Percentiles rank a stretch among this genome's conserved stretches.
These are phyloP conservation scores for Thermothielavioides terrestris DNA, from an alignment of 495 filamentous ascomycete genomes.

Conservation along the genomic window DNA sequence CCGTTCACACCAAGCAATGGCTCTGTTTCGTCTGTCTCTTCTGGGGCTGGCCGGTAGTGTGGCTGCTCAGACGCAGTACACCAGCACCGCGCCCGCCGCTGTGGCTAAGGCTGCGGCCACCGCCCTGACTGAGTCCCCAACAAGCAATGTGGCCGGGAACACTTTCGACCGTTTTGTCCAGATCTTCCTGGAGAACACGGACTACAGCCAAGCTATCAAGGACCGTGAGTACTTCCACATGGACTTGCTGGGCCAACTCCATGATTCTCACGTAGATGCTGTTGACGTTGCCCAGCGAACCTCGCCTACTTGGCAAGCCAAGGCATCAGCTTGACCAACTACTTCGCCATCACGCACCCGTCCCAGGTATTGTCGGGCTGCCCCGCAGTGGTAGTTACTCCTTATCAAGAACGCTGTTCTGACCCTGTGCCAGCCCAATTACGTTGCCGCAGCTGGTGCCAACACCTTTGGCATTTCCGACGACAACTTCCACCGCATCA, in stretches of 20 bases:
- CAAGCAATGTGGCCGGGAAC: constrained; percentile 52
- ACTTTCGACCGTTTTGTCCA: constrained; percentile 58
- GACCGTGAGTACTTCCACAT: background rate
- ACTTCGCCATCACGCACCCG: constrained; percentile 35
- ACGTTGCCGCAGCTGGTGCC: constrained; percentile 51
- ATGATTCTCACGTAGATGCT: no score
- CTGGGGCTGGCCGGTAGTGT: constrained; percentile 1
- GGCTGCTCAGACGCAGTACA: constrained; percentile 12
- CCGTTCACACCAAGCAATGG: no score
- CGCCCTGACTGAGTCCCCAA: constrained; percentile 37
- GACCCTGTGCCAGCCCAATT: constrained; percentile 55
- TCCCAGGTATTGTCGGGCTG: constrained; percentile 20
- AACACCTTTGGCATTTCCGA: constrained; percentile 59
- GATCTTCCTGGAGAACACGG: constrained; percentile 68
- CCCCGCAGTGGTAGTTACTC: background rate
- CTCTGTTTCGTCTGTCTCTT: background rate
- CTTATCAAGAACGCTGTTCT: no score
- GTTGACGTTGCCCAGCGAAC: constrained; percentile 10
- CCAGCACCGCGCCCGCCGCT: constrained; percentile 3
- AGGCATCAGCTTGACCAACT: constrained; percentile 59
- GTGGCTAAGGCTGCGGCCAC: constrained; percentile 9
- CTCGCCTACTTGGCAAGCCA: constrained; percentile 45
- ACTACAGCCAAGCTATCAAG: constrained; percentile 33
- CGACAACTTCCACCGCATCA: constrained; percentile 50
- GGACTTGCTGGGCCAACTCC: background rate